Percentiles rank a stretch among this genome's conserved stretches.
These are phyloP conservation scores for Pythium phragmiticola DNA, from an alignment of 352 stramenopile species.

Conservation along the genomic window DNA sequence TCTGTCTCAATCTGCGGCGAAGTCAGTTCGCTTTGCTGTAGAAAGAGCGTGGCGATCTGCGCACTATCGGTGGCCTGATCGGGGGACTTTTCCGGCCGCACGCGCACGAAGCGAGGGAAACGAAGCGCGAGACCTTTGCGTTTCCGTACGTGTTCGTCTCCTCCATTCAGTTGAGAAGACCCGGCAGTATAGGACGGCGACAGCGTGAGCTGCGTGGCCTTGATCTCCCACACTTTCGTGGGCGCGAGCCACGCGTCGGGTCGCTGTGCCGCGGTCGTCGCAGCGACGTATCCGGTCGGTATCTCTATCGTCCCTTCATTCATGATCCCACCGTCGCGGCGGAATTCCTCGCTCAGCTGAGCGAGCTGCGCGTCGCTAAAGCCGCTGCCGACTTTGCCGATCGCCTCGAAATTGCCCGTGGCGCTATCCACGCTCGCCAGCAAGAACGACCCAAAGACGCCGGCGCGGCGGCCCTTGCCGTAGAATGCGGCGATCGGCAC, in stretches of 20 bases:
- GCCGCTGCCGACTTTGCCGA: conserved; percentile 94
- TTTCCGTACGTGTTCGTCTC: neutral
- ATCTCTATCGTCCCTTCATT: neutral
- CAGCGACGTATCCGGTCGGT: conserved; percentile 16
- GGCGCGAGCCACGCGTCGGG: conserved; percentile 94
- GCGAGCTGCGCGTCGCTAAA: conserved; percentile 97
- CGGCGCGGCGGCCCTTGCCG: conserved; percentile 93
- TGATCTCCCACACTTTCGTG: conserved; percentile 97
- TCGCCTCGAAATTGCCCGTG: conserved; percentile 94
- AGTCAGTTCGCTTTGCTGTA: conserved; percentile 35
- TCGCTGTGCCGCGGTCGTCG: conserved; percentile 24
- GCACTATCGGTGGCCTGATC: conserved; percentile 94
- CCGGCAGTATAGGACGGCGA: conserved; percentile 95
- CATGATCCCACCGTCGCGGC: conserved; percentile 1
- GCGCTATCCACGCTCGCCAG: conserved; percentile 95
- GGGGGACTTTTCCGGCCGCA: conserved; percentile 95
- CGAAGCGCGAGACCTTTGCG: conserved; percentile 93
- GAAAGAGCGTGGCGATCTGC: conserved; percentile 85
- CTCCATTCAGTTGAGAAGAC: conserved; percentile 18
- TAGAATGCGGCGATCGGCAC: conserved; percentile 98
- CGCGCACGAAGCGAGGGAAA: conserved; percentile 98
- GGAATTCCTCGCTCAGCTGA: conserved; percentile 54
- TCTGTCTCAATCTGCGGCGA: neutral
- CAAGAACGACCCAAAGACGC: conserved; percentile 97
- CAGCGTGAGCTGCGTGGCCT: conserved; percentile 97